These are phyloP conservation scores for Ajuga reptans DNA, from an alignment of 305 asterid genomes.

Conservation along the genomic window DNA sequence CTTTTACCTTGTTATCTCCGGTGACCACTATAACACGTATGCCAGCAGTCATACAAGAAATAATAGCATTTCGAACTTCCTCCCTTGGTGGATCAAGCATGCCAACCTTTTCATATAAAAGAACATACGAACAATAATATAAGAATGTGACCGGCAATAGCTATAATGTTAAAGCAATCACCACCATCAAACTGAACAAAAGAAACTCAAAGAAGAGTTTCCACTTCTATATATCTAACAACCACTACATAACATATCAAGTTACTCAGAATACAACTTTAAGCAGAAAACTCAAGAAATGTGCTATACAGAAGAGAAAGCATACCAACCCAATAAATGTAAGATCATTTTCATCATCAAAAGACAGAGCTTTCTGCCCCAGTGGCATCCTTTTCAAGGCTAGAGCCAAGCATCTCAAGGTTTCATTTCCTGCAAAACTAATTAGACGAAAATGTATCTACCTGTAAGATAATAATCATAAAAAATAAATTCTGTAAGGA, in stretches of 20 bases:
- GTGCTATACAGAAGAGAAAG: constrained; percentile 48
- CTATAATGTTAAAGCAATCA: constrained; percentile 13
- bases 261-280: background rate
- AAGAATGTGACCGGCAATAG: background rate
- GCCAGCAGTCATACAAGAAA: constrained; percentile 97
- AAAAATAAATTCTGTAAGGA: constrained; percentile 7
- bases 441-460: constrained; percentile 18
- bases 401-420: constrained; percentile 88
- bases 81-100: constrained; percentile 99
- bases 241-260: constrained; percentile 17
- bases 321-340: constrained; percentile 99
- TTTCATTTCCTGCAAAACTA: constrained; percentile 96
- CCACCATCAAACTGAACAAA: constrained; percentile 11
- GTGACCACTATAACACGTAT: constrained; percentile 97
- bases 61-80: constrained; percentile 86
- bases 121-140: constrained; percentile 10
- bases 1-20: constrained; percentile 93
- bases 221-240: background rate
- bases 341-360: constrained; percentile 88
- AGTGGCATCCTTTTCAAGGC: constrained; percentile 90
- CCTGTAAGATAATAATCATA: constrained; percentile 19
- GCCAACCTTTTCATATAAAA: constrained; percentile 59
- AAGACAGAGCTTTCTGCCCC: constrained; percentile 73
- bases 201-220: constrained; percentile 5
- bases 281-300: constrained; percentile 13